Conservation (phyloP, 2,329 filamentous ascomycete species). For the Colletotrichum tropicicola region DNA sequence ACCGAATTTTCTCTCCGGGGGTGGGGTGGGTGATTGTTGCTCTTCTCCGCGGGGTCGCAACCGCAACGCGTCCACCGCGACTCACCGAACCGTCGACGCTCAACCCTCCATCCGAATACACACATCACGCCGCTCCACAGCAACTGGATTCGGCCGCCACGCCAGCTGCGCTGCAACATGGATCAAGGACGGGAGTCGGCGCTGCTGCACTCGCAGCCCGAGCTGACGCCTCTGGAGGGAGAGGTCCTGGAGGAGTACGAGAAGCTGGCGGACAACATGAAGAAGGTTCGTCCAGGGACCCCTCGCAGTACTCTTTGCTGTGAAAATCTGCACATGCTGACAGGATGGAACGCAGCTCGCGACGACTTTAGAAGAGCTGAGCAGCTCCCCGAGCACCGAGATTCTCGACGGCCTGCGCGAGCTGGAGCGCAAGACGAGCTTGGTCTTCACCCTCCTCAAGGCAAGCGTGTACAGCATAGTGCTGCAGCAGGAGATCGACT, state of each 20-base stretch:
- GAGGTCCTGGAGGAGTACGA: conserved; percentile 96
- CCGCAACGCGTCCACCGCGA: conserved; percentile 23
- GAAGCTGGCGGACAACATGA: conserved; percentile 87
- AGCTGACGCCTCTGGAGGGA: conserved; percentile 85
- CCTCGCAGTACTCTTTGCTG: neutral
- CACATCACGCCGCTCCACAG: no score
- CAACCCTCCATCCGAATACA: neutral
- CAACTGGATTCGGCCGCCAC: neutral
- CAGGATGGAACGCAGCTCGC: conserved; percentile 59
- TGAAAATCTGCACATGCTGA: neutral
- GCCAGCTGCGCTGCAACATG: neutral
- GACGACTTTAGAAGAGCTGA: conserved; percentile 68
- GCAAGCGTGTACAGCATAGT: conserved; percentile 99
- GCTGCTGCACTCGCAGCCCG: conserved; percentile 53
- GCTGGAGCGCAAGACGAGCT: conserved; percentile 91
- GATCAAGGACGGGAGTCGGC: conserved; percentile 23
- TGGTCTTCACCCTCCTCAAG: conserved; percentile 96
- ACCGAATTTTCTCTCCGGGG: neutral
- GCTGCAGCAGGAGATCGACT: conserved; percentile 93
- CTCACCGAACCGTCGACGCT: conserved; percentile 17
- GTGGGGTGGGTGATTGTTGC: neutral
- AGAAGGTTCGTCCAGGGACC: conserved; percentile 71
- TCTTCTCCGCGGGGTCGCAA: conserved; percentile 11
- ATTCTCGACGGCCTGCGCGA: conserved; percentile 88
- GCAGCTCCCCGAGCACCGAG: conserved; percentile 77